Base-by-base conservation (phyloP, 768 basidiomycete species). In the Suillus americanus region DNA sequence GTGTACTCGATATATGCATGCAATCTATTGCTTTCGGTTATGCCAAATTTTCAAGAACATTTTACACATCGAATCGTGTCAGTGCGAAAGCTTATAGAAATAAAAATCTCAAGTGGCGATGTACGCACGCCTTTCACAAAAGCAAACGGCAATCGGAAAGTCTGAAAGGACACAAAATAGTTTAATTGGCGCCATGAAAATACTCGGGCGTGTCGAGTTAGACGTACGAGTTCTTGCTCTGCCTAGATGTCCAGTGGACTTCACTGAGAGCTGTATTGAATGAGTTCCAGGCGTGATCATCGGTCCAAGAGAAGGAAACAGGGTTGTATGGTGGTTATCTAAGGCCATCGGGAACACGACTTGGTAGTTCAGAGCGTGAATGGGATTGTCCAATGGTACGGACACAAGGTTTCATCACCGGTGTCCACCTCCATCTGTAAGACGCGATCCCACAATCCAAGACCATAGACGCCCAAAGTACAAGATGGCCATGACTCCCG, bases 181-280 rank as follows among this genome's bases (percentile, higher is more conserved):
- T 30, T 30, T 3, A 30, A 30, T 30, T 30, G 28, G 28, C 28
- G 2, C 28, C 28, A 30, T 30, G 28, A 30, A 30, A 79, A 71
- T 97, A 98, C 60, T 87, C 78, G 0, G 92, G 87, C 18, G 92
- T 95, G 74, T 95, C 89, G 18, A 98, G 83, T 72, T 97, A 89
- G 30, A 91, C 75, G 56, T 86, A 82, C 1, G 69, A 73, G 40
- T 76, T 73, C 46, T 74, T 76, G 62, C 60, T 61, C 25, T 37
- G 62, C 20, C 35, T 37, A 9, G 30, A 50, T 3, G 14, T 20
- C 14, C 48, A 30, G 16, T 56, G 40, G 10, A 37, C 61, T 20
- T 54, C 54, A n/a, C n/a, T n/a, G 20, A 30, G 65, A 12, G 40
- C 5, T 41, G 18, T 25, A 13, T 28, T 41, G 16, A 40, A 59